Evolutionary conservation across 495 filamentous ascomycete species (phyloP), one percentile per base, ranked within the genome.

Genomic region (Lindgomyces ingoldianus): DNA sequence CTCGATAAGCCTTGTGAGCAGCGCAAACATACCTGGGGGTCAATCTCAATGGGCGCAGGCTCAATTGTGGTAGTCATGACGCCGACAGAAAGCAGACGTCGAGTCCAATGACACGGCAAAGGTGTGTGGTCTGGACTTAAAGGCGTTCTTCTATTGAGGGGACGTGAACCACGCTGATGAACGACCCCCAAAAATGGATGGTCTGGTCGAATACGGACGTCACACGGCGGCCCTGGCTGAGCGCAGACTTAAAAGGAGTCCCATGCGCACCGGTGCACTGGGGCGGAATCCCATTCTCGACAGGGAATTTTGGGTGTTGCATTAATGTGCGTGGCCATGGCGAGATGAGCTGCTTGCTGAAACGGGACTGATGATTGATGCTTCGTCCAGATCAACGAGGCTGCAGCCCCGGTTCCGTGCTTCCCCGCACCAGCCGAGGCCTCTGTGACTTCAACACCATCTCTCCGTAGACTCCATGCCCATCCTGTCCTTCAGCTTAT

Each of bases 11-110:
- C 6, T 6, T 39, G 6, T 6, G 33, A 14, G 14, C 6, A 14
- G 33, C 6, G 33, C 33, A 6, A 6, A 14, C 60, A 45, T 56
- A 63, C 60, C 39, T 61, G 36, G 25, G 57, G 59, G 29, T 62
- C 64, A 33, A 67, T 62, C 45, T 67, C 57, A 53, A 61, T 61
- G 33, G 58, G 33, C 22, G 52, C 47, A 25, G 58, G 19, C 30
- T 30, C 46, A 47, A n/a, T 47, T 19, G 26, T 19, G 21, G 47
- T 29, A 25, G 39, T n/a, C n/a, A 19, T 19, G 52, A 4, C 6
- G 52, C 16, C n/a, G 6, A n/a, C 52, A 19, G 6, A 6, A 22
- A 25, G 48, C 48, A 48, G n/a, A n/a, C n/a, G n/a, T n/a, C n/a
- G n/a, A n/a, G n/a, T n/a, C n/a, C n/a, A n/a, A n/a, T n/a, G n/a